Conservation (phyloP, 2,329 filamentous ascomycete genomes). For the Talaromyces sp. region DNA sequence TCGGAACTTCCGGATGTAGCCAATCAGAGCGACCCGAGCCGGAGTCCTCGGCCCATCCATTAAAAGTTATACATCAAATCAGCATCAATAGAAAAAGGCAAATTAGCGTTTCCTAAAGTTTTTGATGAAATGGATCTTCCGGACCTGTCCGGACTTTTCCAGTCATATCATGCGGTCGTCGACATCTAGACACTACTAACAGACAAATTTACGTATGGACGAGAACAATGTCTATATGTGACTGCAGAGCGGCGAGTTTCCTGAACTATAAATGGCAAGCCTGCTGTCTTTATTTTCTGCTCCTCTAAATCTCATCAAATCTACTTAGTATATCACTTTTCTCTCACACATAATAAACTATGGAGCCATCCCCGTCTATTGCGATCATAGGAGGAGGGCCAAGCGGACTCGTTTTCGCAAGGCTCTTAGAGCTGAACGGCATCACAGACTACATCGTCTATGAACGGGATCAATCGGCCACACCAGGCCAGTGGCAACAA, state of each 20-base stretch:
- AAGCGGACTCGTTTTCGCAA: conserved; percentile 18
- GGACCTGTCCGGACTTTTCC: neutral
- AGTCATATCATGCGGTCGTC: neutral
- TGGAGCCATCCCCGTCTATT: conserved; percentile 2
- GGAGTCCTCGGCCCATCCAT: neutral
- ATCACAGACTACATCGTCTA: conserved; percentile 17
- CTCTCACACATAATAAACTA: neutral
- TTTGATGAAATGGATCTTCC: neutral
- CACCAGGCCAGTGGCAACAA: conserved; percentile 6
- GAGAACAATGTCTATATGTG: too few species aligned
- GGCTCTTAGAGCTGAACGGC: conserved; percentile 14
- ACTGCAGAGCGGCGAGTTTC: too few species aligned
- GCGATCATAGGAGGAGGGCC: conserved; percentile 19
- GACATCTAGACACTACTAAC: neutral
- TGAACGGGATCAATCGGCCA: conserved; percentile 14
- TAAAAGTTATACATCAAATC: too few species aligned
- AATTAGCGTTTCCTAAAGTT: too few species aligned
- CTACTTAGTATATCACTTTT: too few species aligned
- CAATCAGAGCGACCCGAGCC: neutral
- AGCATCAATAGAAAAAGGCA: too few species aligned
- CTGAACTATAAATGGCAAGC: too few species aligned
- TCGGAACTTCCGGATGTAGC: neutral
- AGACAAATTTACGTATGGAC: too few species aligned
- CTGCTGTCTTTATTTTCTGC: too few species aligned
- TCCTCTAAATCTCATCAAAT: too few species aligned